Base-by-base conservation (phyloP, 2,329 filamentous ascomycete species). In the Helotiales sp. region DNA sequence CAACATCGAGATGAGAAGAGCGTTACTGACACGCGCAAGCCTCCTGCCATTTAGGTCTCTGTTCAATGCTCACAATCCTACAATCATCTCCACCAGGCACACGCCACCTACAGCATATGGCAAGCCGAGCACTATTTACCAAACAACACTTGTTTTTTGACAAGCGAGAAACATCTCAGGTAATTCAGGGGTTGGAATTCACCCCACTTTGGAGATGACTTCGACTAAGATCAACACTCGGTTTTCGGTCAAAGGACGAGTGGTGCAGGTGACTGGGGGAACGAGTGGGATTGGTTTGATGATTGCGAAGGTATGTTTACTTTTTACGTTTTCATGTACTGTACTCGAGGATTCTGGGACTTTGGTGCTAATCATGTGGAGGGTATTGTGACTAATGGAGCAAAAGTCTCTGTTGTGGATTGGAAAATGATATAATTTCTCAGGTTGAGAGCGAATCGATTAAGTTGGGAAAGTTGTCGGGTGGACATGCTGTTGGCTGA, bases 221-320 rank as follows among this genome's bases (percentile, higher is more conserved):
- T 71, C 69, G n/a, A 69, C 70, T 15, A 65, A 68, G 37, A 68
- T 70, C 75, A 66, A 88, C 75, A 68, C 81, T 80, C 77, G 91
- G 83, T 65, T 80, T 79, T 61, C 81, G 55, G 77, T 84, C 50
- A 79, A 79, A 67, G 81, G 79, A 22, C 75, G 80, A 32, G 77
- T 82, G 5, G 82, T 82, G 8, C 73, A 83, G 13, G 79, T 83
- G 0, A 83, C 82, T 1, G 81, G 81, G 60, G 79, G 79, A 0
- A 80, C 78, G 54, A 83, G 81, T 70, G 82, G 82, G 0, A 74
- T 84, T 13, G 82, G 82, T 0, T 75, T 81, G 32, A 84, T 84
- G 82, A 83, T 83, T 49, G 76, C 78, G 54, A 80, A 79, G 69
- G 82, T 80, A 71, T 64, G 40, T 20, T 45, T 45, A 2, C 6